Evolutionary conservation across 495 filamentous ascomycete genomes (phyloP), one percentile per base, ranked within the genome.

Genomic region (Amniculicola lignicola): DNA sequence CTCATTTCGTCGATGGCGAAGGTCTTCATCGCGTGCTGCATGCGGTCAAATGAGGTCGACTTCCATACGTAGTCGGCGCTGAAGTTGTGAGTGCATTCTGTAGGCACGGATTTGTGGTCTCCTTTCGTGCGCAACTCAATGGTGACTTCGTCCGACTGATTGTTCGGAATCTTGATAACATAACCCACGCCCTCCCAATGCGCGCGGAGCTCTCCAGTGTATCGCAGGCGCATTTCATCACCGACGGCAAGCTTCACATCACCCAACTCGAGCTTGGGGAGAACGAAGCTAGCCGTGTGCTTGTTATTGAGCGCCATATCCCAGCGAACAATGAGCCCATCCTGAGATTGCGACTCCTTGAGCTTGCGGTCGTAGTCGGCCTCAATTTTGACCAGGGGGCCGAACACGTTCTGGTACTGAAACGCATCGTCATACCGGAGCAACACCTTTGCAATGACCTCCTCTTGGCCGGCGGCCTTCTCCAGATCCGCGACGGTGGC

Each of bases 41-140:
- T 99, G 55, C 93, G 90, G 67, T 99, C 93, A 66, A 97, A 99
- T 0, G 91, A 96, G 1, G 94, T 99, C 18, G 93, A 93, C 66
- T 99, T 99, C 93, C 93, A 99, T 25, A 99, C 93, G 67, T 99
- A 99, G 70, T 99, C 93, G 54, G 91, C 93, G 29, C 87, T 95
- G 70, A 97, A 99, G 66, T 95, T 94, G 70, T 95, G 90, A 1
- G 94, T 96, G 74, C 94, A 96, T 64, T 99, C 93, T 0, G 90
- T 96, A 1, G 93, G 92, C 5, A 97, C 90, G 23, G 87, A 89
- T 68, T 97, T 97, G 71, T 96, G 90, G 54, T 87, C 86, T 31
- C 87, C 88, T 63, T 89, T 89, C 57, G 89, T 86, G 25, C 93
- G 87, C 62, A 99, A 75, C 67, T 99, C 93, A 45, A 99, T 86